phyloP scores from a whole-genome alignment of 2,329 filamentous ascomycete species.

The Cladosporium velox region DNA sequence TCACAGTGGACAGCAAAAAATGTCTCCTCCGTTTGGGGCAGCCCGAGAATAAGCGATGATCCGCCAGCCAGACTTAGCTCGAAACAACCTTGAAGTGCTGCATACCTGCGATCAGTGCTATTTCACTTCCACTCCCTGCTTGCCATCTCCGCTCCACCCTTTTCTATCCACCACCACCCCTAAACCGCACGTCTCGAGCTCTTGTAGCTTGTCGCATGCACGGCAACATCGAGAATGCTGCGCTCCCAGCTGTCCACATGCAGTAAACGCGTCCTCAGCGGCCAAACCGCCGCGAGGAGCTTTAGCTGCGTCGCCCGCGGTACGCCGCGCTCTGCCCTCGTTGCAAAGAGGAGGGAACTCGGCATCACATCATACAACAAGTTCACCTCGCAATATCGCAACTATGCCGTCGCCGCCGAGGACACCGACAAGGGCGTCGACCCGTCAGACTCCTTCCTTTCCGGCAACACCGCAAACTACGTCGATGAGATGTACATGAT shows the following conservation, averaged over 20 bases:
- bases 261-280: constrained; percentile 63
- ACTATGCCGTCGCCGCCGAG: constrained; percentile 62
- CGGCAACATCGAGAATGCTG: constrained; percentile 60
- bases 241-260: constrained; percentile 67
- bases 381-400: constrained; percentile 51
- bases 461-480: constrained; percentile 96
- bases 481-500: constrained; percentile 99
- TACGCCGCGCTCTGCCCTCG: constrained; percentile 43
- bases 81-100: constrained; percentile 5
- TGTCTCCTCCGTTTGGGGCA: background rate
- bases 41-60: constrained; percentile 9
- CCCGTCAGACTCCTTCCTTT: constrained; percentile 92
- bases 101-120: constrained; percentile 5
- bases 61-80: constrained; percentile 2
- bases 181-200: constrained; percentile 3
- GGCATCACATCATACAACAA: constrained; percentile 45
- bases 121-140: constrained; percentile 5
- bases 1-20: background rate
- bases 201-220: constrained; percentile 18
- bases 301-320: constrained; percentile 45
- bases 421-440: constrained; percentile 67
- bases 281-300: constrained; percentile 52
- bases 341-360: constrained; percentile 51
- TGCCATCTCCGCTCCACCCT: constrained; percentile 6
- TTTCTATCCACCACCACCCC: constrained; percentile 1